Evolutionary conservation across 768 basidiomycete genomes (phyloP).

Genomic region (Lactarius sanguifluus): DNA sequence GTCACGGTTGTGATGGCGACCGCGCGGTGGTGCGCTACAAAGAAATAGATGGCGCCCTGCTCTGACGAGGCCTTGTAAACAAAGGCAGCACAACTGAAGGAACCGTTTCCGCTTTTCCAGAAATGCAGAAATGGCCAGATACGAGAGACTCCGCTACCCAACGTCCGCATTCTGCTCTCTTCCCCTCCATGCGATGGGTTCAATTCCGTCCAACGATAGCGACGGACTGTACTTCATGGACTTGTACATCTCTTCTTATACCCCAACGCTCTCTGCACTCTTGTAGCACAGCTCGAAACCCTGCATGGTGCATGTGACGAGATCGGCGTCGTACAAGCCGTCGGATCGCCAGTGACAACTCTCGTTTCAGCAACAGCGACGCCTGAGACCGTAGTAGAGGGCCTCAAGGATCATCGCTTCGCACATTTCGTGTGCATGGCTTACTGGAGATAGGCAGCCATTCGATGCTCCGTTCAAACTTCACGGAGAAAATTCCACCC

Average conservation of each 20-base stretch:
- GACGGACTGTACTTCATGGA: too few relatives aligned
- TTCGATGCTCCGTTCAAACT: neutral
- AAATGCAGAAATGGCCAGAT: too few relatives aligned
- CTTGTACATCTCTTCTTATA: neutral
- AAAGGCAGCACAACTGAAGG: too few relatives aligned
- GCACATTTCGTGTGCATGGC: constrained; percentile 2
- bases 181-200: too few relatives aligned
- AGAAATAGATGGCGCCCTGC: too few relatives aligned
- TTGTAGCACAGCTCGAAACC: neutral
- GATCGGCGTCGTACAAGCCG: neutral
- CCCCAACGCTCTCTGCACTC: neutral
- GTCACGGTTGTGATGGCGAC: too few relatives aligned
- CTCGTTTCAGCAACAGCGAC: neutral
- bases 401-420: neutral
- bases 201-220: too few relatives aligned
- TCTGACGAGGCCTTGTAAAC: too few relatives aligned
- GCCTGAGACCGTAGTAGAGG: neutral
- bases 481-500: neutral
- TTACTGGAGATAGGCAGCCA: neutral
- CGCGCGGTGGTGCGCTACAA: too few relatives aligned
- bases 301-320: neutral
- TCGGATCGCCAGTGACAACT: neutral
- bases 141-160: too few relatives aligned
- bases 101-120: too few relatives aligned
- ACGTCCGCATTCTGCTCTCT: too few relatives aligned